These are phyloP conservation scores for Porosira glacialis DNA, from an alignment of 352 stramenopile genomes.

Conservation along the genomic window DNA sequence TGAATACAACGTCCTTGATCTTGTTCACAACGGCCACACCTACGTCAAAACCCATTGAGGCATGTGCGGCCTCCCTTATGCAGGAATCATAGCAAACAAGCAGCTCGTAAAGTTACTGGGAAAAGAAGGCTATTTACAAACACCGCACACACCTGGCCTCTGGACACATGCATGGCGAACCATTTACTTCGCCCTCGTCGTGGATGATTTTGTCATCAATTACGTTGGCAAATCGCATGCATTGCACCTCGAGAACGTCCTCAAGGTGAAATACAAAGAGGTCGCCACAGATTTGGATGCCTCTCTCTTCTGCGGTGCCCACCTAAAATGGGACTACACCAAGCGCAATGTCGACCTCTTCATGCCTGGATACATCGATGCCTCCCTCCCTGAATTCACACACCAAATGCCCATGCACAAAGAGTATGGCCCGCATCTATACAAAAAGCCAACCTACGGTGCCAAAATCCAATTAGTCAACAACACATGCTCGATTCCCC, in stretches of 20 bases:
- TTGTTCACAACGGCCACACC: constrained; percentile 9
- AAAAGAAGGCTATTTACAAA: not conserved
- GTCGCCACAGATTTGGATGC: not conserved
- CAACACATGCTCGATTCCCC: not conserved
- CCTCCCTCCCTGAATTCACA: constrained; percentile 14
- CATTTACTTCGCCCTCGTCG: constrained; percentile 5
- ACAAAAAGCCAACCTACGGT: not conserved
- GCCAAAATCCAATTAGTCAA: not conserved
- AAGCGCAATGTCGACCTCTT: constrained; percentile 11
- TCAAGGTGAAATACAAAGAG: not conserved
- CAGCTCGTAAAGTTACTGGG: not conserved
- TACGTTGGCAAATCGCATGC: not conserved
- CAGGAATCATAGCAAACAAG: constrained; percentile 23
- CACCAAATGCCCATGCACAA: not conserved
- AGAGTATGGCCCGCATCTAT: not conserved
- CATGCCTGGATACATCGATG: constrained; percentile 32
- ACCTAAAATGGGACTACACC: constrained; percentile 1
- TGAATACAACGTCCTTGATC: not conserved
- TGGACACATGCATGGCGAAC: not conserved
- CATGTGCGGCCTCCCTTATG: constrained; percentile 48
- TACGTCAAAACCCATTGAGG: constrained; percentile 26
- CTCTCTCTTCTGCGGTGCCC: not conserved
- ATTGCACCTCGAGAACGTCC: not conserved
- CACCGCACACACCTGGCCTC: not conserved
- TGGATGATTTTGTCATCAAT: constrained; percentile 9